Evolutionary conservation across 176 grass and related monocot genomes (phyloP).

Genomic region (Olyra latifolia): DNA sequence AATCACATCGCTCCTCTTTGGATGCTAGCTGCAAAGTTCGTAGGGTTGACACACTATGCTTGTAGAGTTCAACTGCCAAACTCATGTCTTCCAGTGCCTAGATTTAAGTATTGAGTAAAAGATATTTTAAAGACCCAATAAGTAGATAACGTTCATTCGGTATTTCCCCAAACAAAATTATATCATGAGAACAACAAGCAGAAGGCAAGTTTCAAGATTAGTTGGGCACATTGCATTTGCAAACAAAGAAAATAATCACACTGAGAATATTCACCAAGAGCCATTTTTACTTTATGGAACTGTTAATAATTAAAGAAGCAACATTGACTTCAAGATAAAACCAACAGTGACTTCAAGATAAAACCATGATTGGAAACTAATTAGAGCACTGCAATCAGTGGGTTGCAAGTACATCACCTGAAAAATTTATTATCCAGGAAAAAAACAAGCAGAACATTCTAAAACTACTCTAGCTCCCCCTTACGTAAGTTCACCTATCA

Average conservation of each 20-base stretch:
- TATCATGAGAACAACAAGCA: not conserved
- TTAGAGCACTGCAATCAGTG: not conserved
- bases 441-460: not conserved
- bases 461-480: not conserved
- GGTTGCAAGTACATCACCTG: not conserved
- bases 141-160: not conserved
- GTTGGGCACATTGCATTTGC: not conserved
- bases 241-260: not conserved
- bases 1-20: slow-evolving; percentile 50
- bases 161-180: slow-evolving; percentile 10
- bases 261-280: not conserved
- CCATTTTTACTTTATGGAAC: not conserved
- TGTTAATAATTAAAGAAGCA: not conserved
- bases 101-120: slow-evolving; percentile 4
- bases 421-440: not conserved
- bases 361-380: not conserved
- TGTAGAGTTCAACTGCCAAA: slow-evolving; percentile 54
- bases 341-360: not conserved
- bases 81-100: slow-evolving; percentile 38
- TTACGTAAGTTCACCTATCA: not conserved
- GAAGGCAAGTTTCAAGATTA: slow-evolving; percentile 18
- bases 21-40: slow-evolving; percentile 46
- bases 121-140: slow-evolving; percentile 5
- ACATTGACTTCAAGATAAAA: too few relatives aligned
- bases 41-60: slow-evolving; percentile 47